Base-by-base conservation (phyloP, 2,329 filamentous ascomycete genomes). In the Botrytis medusae region DNA sequence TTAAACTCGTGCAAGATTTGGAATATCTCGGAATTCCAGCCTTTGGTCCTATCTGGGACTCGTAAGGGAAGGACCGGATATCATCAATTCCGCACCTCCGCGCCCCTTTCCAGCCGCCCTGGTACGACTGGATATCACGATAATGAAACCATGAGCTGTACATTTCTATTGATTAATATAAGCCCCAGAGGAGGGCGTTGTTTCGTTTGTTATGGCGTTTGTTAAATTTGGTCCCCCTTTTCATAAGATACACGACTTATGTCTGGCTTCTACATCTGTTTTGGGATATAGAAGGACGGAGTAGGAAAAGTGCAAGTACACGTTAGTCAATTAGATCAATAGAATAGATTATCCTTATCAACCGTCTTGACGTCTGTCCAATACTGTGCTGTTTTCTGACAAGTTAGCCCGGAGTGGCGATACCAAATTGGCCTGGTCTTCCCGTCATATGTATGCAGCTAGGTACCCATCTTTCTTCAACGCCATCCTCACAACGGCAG, bases 1-100 rank as follows among this genome's bases (percentile, higher is more conserved):
- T 79, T 70, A 79, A 80, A 74, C 79, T 84, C 32, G 83, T 84
- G 22, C 82, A 82, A 76, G 82, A 77, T 40, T 78, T 84, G 79
- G 82, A 83, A 75, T 79, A 76, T 63, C 76, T 82, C 25, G 83
- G 83, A 0, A 76, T 83, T 63, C 77, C 80, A 12, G 82, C 82
- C 18, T 83, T 78, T 76, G 82, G 81, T 25, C 78, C 82, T n/a
- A 82, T 83, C 69, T 83, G 79, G 77, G 81, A 83, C 78, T 79
- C 78, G 9, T 72, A 67, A 34, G 25, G 34, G 20, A 29, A 60
- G 44, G 34, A 22, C 22, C 32, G 48, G 18, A 4, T 2, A 32
- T 32, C 1, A 12, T 42, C 34, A 57, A 42, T 12, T 68, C 64
- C 64, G 34, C 20, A 18, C 8, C 64, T 67, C 46, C 65, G n/a